Evolutionary conservation across 2,329 filamentous ascomycete species (phyloP).

Genomic region (Aureobasidium namibiae): DNA sequence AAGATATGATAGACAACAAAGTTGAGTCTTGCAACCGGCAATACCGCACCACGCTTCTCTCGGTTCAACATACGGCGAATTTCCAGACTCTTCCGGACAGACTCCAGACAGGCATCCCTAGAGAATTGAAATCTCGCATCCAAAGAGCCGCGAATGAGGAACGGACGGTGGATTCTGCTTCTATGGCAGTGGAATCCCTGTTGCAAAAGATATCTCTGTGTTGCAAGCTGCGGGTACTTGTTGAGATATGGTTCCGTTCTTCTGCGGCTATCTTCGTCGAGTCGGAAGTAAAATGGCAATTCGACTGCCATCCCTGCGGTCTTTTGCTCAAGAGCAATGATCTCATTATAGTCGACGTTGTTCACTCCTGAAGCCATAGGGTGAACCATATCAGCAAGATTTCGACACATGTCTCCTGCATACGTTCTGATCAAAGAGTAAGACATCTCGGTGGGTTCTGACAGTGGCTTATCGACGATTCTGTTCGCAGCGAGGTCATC

Average conservation of each 20-base stretch:
- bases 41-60: not conserved
- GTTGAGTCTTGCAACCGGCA: not conserved
- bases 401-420: slow-evolving; percentile 32
- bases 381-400: slow-evolving; percentile 29
- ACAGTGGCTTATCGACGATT: slow-evolving; percentile 22
- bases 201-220: slow-evolving; percentile 16
- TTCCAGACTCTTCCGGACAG: slow-evolving; percentile 18
- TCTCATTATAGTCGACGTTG: slow-evolving; percentile 15
- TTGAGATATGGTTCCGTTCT: not conserved
- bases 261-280: slow-evolving; percentile 7
- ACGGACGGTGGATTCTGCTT: slow-evolving; percentile 23
- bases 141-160: slow-evolving; percentile 19
- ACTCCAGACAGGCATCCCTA: slow-evolving; percentile 17
- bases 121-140: slow-evolving; percentile 18
- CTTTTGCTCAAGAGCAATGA: slow-evolving; percentile 18
- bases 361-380: not conserved
- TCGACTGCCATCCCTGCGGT: slow-evolving; percentile 16
- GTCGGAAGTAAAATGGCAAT: slow-evolving; percentile 16
- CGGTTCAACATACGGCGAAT: slow-evolving; percentile 10
- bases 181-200: slow-evolving; percentile 19
- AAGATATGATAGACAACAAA: slow-evolving; percentile 21
- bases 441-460: slow-evolving; percentile 36
- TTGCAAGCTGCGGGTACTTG: not conserved
- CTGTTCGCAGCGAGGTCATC: slow-evolving; percentile 25
- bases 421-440: slow-evolving; percentile 37